Percentiles rank a stretch among this genome's conserved stretches.
Evolutionary conservation across 2,329 filamentous ascomycete species (phyloP).

Genomic region (Ascochyta clinopodiicola): DNA sequence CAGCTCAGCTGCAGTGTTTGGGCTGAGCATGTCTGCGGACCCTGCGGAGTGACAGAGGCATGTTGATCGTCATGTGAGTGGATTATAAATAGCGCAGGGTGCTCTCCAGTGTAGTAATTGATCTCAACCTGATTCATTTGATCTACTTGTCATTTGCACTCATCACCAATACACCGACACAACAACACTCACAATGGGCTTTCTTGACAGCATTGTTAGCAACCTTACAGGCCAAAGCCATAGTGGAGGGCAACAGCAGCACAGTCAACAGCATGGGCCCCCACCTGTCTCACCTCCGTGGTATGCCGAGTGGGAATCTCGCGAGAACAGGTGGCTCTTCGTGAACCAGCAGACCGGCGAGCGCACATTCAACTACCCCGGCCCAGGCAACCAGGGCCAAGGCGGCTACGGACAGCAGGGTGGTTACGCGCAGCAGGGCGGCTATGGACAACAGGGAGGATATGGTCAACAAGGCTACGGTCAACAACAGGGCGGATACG

Average conservation of each 20-base stretch:
- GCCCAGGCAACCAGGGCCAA: conserved; percentile 12
- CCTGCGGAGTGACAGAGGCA: conserved; percentile 6
- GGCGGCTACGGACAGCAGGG: conserved; percentile 27
- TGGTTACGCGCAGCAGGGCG: conserved; percentile 16
- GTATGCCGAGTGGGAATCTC: conserved; percentile 32
- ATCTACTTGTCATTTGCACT: conserved; percentile 2
- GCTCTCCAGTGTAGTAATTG: background rate
- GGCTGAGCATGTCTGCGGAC: background rate
- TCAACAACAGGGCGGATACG: conserved; percentile 21
- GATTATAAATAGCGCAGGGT: conserved; percentile 16
- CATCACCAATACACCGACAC: background rate
- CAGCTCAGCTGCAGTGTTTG: background rate
- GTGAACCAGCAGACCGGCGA: conserved; percentile 36
- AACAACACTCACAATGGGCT: conserved; percentile 23
- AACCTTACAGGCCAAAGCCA: conserved; percentile 23
- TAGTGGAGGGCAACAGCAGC: conserved; percentile 2
- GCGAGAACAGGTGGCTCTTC: conserved; percentile 34
- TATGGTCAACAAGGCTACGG: conserved; percentile 22
- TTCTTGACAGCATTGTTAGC: conserved; percentile 27
- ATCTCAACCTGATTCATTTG: conserved; percentile 1
- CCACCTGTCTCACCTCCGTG: conserved; percentile 37
- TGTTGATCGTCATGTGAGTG: conserved; percentile 8
- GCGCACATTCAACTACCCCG: conserved; percentile 32
- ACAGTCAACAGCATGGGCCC: conserved; percentile 22
- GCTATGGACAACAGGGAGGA: conserved; percentile 10